Evolutionary conservation across 192 early-diverging fungal genomes (phyloP), one percentile per base, ranked within the genome.

Genomic region (Coemansia sp.): DNA sequence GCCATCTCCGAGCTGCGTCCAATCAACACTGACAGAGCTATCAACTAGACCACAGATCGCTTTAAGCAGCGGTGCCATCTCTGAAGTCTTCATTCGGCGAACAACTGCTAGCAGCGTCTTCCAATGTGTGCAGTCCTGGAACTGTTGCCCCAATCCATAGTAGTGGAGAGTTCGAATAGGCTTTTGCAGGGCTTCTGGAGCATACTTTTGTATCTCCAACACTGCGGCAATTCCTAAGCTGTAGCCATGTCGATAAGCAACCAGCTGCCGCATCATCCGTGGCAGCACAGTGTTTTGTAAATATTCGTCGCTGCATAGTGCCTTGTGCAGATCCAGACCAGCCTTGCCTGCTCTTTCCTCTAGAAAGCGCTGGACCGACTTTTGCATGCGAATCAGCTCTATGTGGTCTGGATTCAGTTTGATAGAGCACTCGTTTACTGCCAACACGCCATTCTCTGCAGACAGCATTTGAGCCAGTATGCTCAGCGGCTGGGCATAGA

Each of bases 401-500:
- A 70, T 52, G 45, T 90, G 90, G 23, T 85, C 80, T 28, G 64
- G 57, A 15, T 49, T 72, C 11, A 86, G 36, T 3, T 69, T 37
- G 17, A 66, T 48, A 8, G 68, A 58, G 20, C 66, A 78, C 51
- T 50, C 53, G 36, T 40, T 52, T 23, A 47, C 49, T 15, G 32
- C n/a, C 15, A 16, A 15, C 16, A 12, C 37, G 39, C 38, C 56
- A 32, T 36, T 16, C 17, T 9, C 54, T 20, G 60, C 40, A 48
- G 49, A 60, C 32, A 62, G 49, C 54, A 66, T 77, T 31, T 64
- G 66, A 12, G 60, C 53, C 10, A 92, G 70, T 8, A 91, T 70
- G 59, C 87, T 90, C 43, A 94, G 82, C 3, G 93, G 90, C 60
- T 92, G 92, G 0, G 85, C 80, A 55, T 88, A 94, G 57, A 82